A percentile compares a stretch with the other conserved stretches of the same genome.
phyloP scores from a whole-genome alignment of 371 early-diverging fungal species.

The Nematocida sp. region DNA sequence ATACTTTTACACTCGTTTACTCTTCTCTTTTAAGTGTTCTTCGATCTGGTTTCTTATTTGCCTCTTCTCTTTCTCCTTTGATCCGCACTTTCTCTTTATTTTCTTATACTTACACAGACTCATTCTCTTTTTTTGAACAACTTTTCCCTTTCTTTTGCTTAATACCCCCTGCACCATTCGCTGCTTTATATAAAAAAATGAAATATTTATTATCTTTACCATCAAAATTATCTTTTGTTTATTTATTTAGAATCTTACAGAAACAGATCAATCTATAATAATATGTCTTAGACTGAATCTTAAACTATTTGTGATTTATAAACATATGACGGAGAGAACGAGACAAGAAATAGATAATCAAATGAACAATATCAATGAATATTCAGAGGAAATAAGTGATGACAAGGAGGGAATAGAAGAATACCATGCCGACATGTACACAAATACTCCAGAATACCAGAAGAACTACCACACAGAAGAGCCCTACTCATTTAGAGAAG shows the following conservation, averaged over 20 bases:
- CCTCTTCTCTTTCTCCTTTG: slow-evolving; percentile 32
- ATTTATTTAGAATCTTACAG: slow-evolving; percentile 35
- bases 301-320: slow-evolving; percentile 56
- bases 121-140: slow-evolving; percentile 2
- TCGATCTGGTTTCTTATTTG: slow-evolving; percentile 48
- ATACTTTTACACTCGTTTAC: slow-evolving; percentile 19
- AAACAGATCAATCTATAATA: slow-evolving; percentile 59
- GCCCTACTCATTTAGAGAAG: not conserved
- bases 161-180: slow-evolving; percentile 55
- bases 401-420: slow-evolving; percentile 30
- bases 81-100: slow-evolving; percentile 13
- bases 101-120: slow-evolving; percentile 37
- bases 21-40: slow-evolving; percentile 27
- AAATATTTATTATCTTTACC: slow-evolving; percentile 19
- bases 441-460: slow-evolving; percentile 9
- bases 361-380: slow-evolving; percentile 42
- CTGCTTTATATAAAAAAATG: slow-evolving; percentile 3
- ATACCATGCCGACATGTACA: slow-evolving; percentile 22
- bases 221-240: slow-evolving; percentile 44
- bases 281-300: slow-evolving; percentile 42
- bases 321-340: slow-evolving; percentile 60
- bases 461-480: slow-evolving; percentile 25
- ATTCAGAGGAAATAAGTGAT: slow-evolving; percentile 49
- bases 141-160: slow-evolving; percentile 29
- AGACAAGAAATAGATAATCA: slow-evolving; percentile 57